phyloP scores from a whole-genome alignment of 768 basidiomycete genomes.

The Suillus luteus region DNA sequence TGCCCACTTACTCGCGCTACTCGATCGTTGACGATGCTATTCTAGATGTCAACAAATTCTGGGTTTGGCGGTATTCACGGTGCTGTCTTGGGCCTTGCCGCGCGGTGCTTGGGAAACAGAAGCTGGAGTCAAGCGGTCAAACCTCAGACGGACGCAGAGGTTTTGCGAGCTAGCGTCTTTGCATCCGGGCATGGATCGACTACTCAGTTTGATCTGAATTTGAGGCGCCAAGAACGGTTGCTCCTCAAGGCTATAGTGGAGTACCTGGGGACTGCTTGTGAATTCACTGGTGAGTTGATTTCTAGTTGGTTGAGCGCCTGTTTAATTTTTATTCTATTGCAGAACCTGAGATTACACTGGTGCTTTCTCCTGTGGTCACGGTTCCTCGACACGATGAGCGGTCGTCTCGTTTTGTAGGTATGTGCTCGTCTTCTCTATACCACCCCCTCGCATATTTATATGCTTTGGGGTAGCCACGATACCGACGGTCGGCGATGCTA shows the following conservation, averaged over 20 bases:
- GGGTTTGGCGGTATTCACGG: constrained; percentile 87
- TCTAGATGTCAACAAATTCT: constrained; percentile 59
- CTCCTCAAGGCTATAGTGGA: constrained; percentile 62
- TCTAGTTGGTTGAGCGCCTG: not conserved
- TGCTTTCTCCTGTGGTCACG: constrained; percentile 68
- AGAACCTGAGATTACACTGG: constrained; percentile 73
- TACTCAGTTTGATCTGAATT: constrained; percentile 60
- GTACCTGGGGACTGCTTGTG: constrained; percentile 71
- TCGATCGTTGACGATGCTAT: not conserved
- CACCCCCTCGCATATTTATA: not conserved
- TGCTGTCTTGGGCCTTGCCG: constrained; percentile 73
- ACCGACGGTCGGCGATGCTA: constrained; percentile 73
- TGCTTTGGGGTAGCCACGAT: constrained; percentile 53
- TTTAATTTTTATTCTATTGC: not conserved
- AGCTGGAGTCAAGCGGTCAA: constrained; percentile 57
- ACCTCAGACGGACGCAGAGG: constrained; percentile 70
- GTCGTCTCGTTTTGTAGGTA: constrained; percentile 58
- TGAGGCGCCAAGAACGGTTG: constrained; percentile 55
- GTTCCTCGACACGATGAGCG: constrained; percentile 60
- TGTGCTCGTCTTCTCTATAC: constrained; percentile 20
- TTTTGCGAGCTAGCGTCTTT: constrained; percentile 50
- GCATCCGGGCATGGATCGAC: constrained; percentile 57
- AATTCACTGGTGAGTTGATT: constrained; percentile 58
- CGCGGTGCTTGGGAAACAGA: constrained; percentile 64
- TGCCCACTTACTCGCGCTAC: not conserved